These are phyloP conservation scores for Penicillium sclerotiorum DNA, from an alignment of 2,329 filamentous ascomycete species.

Conservation along the genomic window DNA sequence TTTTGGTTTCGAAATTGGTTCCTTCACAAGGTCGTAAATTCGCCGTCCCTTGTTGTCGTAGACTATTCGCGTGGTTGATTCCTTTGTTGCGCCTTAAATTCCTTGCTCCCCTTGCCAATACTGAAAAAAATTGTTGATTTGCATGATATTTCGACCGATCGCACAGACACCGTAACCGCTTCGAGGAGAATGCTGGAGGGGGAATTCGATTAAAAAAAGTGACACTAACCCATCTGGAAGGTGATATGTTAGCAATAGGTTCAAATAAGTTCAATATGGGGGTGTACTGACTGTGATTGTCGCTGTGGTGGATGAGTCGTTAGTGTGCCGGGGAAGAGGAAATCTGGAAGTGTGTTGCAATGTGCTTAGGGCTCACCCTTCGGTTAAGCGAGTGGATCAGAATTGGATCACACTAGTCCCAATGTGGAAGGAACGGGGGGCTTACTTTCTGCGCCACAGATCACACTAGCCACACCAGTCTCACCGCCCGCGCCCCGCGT, in stretches of 20 bases:
- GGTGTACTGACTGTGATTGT: conserved; percentile 54
- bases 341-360: conserved; percentile 47
- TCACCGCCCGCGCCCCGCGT: conserved; percentile 11
- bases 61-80: neutral
- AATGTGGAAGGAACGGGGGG: conserved; percentile 13
- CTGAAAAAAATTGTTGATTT: conserved; percentile 1
- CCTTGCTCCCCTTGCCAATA: conserved; percentile 3
- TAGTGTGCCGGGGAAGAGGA: conserved; percentile 35
- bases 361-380: conserved; percentile 49
- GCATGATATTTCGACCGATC: conserved; percentile 24
- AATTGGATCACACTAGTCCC: conserved; percentile 31
- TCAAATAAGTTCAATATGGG: conserved; percentile 17
- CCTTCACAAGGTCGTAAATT: conserved; percentile 10
- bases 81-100: neutral
- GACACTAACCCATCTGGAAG: conserved; percentile 64
- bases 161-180: conserved; percentile 34
- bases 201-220: conserved; percentile 25
- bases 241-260: conserved; percentile 31
- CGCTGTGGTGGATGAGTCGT: conserved; percentile 52
- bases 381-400: conserved; percentile 43
- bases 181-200: conserved; percentile 30
- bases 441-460: conserved; percentile 5
- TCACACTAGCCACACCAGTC: neutral
- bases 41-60: conserved; percentile 1
- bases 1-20: neutral